Evolutionary conservation across 345 rosid species (phyloP), one percentile per base, ranked within the genome.

Genomic region (Gossypium turneri): DNA sequence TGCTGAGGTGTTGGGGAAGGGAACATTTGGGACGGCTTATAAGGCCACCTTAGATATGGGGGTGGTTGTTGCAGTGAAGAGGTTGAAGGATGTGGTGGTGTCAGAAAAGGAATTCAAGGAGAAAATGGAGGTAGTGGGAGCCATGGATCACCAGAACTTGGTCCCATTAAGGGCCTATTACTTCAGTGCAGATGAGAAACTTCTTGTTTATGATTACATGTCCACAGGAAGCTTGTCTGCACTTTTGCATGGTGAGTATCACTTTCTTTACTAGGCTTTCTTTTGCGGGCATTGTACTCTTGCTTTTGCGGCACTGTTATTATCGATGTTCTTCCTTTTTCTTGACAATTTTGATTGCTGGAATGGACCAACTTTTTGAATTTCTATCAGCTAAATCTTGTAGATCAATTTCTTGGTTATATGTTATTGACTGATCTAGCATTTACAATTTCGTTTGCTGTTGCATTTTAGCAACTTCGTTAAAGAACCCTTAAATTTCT

Each of bases 1-100:
- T 0, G 97, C 97, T 1, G 97, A 89, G 79, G 98, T 94, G 1
- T 86, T 94, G 79, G 98, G 98, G 72, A 94, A 90, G 74, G 98
- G 97, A 56, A 88, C 94, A 7, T 86, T 87, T 3, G 98, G 98
- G 57, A 92, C 97, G 2, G 87, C 97, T 2, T 94, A 94, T 10
- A 92, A 92, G 84, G 98, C 98, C 2, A 87, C 90, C 11, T 80
- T 92, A 47, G 97, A 86, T 25, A 67, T 76, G n/a, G 97, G 97
- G 22, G 51, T 84, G 59, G 76, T 83, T 52, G 90, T 94, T 63
- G 97, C 95, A 11, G 97, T 94, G 81, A 94, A 94, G 87, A 88
- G 98, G 73, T 58, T 92, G 85, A 90, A 84, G 84, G 97, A 94
- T 80, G 92, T 90, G 47, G 81, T 75, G 0, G 86, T 88, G 13